Base-by-base conservation (phyloP, 2,329 filamentous ascomycete genomes). In the Diaporthe sp. region DNA sequence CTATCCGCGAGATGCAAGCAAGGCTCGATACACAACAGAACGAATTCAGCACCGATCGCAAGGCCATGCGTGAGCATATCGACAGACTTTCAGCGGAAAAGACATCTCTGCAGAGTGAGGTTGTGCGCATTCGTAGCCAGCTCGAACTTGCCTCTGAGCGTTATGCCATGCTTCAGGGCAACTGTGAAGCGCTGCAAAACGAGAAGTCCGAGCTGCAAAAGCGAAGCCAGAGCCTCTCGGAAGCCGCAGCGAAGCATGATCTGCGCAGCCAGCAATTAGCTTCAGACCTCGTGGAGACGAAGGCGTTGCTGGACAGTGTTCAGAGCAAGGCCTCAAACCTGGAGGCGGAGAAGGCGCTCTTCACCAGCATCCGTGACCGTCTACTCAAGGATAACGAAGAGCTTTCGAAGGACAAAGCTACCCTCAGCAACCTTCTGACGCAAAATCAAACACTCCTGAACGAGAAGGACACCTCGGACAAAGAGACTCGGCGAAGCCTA, bases 291-390 rank as follows among this genome's bases (percentile, higher is more conserved):
- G 92, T 98, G 13, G 97, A 98, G 82, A 92, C 94, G 7, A 93
- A 92, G 81, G 93, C 93, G 42, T 85, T 96, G 70, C 87, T 94
- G 4, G 96, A 99, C 80, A 96, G 95, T 80, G 90, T 98, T 83
- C 93, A 95, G 70, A 95, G 95, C 77, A 97, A 99, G 82, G 95
- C 93, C 71, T 93, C 95, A 22, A 98, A 98, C 80, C 89, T 98
- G 45, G 98, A 97, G 83, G 96, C 96, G 0, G 96, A 98, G 83
- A 98, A 98, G 85, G 94, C 95, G 50, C 88, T 99, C 13, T 98
- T 94, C 94, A 97, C 97, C 85, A 95, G 93, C 73, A 97, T 98
- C 45, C 96, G 98, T 82, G 93, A 94, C 77, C 92, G 97, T 70
- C 88, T 98, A 57, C 93, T 91, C 76, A 95, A 97, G 79, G 96